phyloP scores from a whole-genome alignment of 495 filamentous ascomycete species.

The Aspergillus bertholletiae region DNA sequence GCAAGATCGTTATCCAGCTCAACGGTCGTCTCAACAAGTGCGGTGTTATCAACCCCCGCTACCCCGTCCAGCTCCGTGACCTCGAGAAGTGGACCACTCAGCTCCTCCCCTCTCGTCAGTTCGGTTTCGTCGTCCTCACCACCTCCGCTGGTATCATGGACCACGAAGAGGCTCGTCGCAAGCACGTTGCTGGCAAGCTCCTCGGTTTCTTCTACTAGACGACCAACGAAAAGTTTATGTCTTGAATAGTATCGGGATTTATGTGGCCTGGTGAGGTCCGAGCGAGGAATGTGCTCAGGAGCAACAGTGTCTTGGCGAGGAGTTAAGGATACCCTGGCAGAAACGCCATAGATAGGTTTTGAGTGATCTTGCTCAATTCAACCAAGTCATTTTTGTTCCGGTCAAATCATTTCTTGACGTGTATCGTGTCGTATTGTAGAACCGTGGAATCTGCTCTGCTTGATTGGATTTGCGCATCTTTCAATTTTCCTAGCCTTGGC shows the following conservation, averaged over 20 bases:
- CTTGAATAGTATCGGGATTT: slow-evolving; percentile 24
- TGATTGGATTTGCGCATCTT: too few relatives aligned
- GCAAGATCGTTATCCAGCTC: slow-evolving; percentile 97
- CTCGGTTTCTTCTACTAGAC: slow-evolving; percentile 94
- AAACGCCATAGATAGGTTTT: slow-evolving; percentile 22
- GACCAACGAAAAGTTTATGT: slow-evolving; percentile 26
- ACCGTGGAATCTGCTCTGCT: too few relatives aligned
- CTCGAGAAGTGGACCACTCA: slow-evolving; percentile 99
- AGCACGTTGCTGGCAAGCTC: slow-evolving; percentile 96
- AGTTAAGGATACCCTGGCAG: slow-evolving; percentile 15
- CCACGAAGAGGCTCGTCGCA: slow-evolving; percentile 97
- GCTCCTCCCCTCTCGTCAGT: slow-evolving; percentile 97
- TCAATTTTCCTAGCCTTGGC: too few relatives aligned
- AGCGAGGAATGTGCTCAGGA: slow-evolving; percentile 25
- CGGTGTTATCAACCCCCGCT: slow-evolving; percentile 96
- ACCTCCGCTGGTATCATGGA: slow-evolving; percentile 99
- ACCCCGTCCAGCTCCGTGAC: slow-evolving; percentile 95
- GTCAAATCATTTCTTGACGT: background rate
- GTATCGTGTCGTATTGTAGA: too few relatives aligned
- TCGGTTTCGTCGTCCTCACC: slow-evolving; percentile 98
- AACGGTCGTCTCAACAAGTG: slow-evolving; percentile 97
- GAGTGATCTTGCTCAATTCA: slow-evolving; percentile 18
- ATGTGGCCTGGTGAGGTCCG: slow-evolving; percentile 19
- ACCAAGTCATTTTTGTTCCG: slow-evolving; percentile 4
- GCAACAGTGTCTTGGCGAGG: slow-evolving; percentile 6